Percentiles rank a stretch among this genome's conserved stretches.
These are phyloP conservation scores for Trichoderma oligosporum DNA, from an alignment of 2,329 filamentous ascomycete species.

Conservation along the genomic window DNA sequence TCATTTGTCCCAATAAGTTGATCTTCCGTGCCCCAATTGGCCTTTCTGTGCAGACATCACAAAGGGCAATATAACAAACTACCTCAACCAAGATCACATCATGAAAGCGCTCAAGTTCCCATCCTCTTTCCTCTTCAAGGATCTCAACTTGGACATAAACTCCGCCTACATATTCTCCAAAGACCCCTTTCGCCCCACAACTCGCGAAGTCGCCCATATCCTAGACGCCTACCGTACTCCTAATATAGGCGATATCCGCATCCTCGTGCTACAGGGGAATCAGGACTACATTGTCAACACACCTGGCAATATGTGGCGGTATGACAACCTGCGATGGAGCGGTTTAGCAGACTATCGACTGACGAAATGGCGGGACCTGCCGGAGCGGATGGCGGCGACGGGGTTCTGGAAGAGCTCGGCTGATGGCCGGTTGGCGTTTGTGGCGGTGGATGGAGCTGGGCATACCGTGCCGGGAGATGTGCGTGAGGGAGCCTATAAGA, in stretches of 20 bases:
- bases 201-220: constrained; percentile 18
- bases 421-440: constrained; percentile 24
- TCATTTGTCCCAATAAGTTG: too few species aligned
- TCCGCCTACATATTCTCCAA: constrained; percentile 35
- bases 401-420: constrained; percentile 23
- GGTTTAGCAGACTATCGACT: constrained; percentile 41
- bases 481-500: constrained; percentile 23
- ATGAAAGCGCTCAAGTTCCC: constrained; percentile 24
- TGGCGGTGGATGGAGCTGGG: constrained; percentile 24
- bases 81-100: constrained; percentile 25
- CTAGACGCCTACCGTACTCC: constrained; percentile 21
- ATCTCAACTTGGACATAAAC: constrained; percentile 93
- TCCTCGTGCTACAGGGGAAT: constrained; percentile 27
- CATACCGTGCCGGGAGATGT: constrained; percentile 24
- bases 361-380: constrained; percentile 25
- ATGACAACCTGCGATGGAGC: constrained; percentile 41
- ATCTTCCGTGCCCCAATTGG: constrained; percentile 13
- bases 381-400: constrained; percentile 12
- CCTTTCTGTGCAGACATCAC: constrained; percentile 18
- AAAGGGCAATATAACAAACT: constrained; percentile 25
- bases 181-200: constrained; percentile 12
- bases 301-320: constrained; percentile 34
- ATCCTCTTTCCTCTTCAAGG: constrained; percentile 77
- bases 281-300: constrained; percentile 24
- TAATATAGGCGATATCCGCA: constrained; percentile 21